phyloP scores from a whole-genome alignment of 228 moss, liverwort and hornwort species.

The Sphagnum magellanicum region DNA sequence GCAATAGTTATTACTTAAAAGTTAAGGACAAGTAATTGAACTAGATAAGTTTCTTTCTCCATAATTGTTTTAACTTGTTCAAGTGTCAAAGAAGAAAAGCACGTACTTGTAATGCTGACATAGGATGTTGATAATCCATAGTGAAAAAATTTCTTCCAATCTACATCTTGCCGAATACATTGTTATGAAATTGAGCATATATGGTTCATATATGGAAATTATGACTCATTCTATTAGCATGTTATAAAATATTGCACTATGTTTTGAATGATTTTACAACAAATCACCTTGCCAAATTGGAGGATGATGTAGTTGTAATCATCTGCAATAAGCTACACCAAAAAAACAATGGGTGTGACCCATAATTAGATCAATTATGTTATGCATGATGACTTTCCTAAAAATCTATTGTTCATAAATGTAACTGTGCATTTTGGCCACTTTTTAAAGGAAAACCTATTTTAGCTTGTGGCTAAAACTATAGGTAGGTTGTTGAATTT shows the following conservation, averaged over 20 bases:
- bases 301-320: constrained; percentile 48
- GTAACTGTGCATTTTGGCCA: too few relatives aligned
- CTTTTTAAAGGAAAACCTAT: not conserved
- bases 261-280: not conserved
- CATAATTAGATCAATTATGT: not conserved
- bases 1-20: too few relatives aligned
- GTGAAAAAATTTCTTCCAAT: constrained; percentile 59
- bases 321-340: constrained; percentile 51
- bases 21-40: too few relatives aligned
- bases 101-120: constrained; percentile 77
- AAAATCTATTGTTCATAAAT: not conserved
- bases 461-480: not conserved
- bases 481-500: not conserved
- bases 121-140: constrained; percentile 81
- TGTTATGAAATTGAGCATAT: too few relatives aligned
- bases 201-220: too few relatives aligned
- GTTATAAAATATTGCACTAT: too few relatives aligned
- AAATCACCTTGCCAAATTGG: constrained; percentile 82
- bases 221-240: too few relatives aligned
- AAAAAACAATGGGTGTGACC: not conserved
- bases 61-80: too few relatives aligned
- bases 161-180: constrained; percentile 16
- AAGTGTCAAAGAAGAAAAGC: not conserved
- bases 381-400: not conserved
- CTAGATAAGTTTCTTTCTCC: too few relatives aligned